Base-by-base conservation (phyloP, 208 protist genomes). In the Trypanosoma melophagium region DNA sequence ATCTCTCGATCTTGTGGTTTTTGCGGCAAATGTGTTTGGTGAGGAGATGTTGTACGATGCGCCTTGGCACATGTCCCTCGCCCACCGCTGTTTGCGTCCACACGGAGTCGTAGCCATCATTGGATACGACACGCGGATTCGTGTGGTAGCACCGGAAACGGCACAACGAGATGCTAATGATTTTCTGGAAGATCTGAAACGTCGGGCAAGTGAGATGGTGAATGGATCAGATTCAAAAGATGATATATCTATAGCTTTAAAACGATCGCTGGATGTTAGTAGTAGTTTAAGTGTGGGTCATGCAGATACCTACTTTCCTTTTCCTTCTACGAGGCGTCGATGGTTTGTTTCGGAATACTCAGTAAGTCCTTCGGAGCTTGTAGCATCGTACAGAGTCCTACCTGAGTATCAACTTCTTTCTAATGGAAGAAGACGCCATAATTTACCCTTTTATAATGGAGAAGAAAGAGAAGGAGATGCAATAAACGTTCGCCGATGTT, bases 251-350 rank as follows among this genome's bases (percentile, higher is more conserved):
- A 51, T n/a, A 21, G 79, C 74, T 0, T 56, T 57, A 71, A 76
- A 50, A 58, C 72, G 38, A 49, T 83, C 49, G 50, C 3, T 64
- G 55, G 63, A 76, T 35, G 52, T 59, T 7, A 63, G 59, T 25
- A 63, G 73, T 63, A 92, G 83, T 35, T 49, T 76, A 54, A 54
- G 66, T 24, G 67, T 73, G 19, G 87, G 58, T 14, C 87, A 96
- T 66, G 63, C 64, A 22, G 90, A 96, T 58, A 78, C 84, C 44
- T 92, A 90, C 55, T 86, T 96, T 40, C 90, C 90, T 2, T 96
- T 96, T 44, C 71, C 71, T 10, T 75, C 74, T 9, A 82, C 86
- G 22, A 81, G 79, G 14, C 69, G 87, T 3, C 86, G 87, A 12
- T 87, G 79, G 84, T 92, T 91, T 61, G 71, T 61, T 22, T 86